Percentiles rank a stretch among this genome's conserved stretches.
Conservation (phyloP, 345 rosid species). For the Mercurialis annua region DNA sequence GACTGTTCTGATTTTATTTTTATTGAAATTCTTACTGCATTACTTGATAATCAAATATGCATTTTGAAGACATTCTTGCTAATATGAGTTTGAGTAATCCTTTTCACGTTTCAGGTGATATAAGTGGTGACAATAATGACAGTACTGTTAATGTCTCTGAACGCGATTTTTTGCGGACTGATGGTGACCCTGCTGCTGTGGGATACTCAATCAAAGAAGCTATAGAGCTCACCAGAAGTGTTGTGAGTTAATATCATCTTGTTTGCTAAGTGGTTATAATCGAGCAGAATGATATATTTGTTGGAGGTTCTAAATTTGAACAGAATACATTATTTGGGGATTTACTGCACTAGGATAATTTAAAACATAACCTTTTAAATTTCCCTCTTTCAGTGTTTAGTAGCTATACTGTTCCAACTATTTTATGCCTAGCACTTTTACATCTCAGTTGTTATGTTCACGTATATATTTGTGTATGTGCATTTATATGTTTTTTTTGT, state of each 20-base stretch:
- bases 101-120: constrained; percentile 40
- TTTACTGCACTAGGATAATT: background rate
- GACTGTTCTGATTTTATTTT: background rate
- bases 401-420: background rate
- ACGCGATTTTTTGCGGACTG: constrained; percentile 80
- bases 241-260: constrained; percentile 40
- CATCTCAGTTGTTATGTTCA: background rate
- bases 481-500: too few relatives aligned
- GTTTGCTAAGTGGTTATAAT: constrained; percentile 2
- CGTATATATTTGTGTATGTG: constrained; percentile 3
- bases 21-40: background rate
- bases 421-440: background rate
- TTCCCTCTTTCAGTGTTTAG: background rate
- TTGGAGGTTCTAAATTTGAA: background rate
- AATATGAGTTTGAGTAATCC: background rate
- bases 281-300: background rate
- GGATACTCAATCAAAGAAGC: constrained; percentile 93
- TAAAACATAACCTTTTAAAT: background rate
- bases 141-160: constrained; percentile 47
- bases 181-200: constrained; percentile 86
- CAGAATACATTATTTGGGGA: background rate
- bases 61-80: background rate
- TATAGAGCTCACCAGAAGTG: constrained; percentile 71
- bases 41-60: background rate
- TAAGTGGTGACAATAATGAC: constrained; percentile 19